These are phyloP conservation scores for Lobulomyces angularis DNA, from an alignment of 192 early-diverging fungal species.

Conservation along the genomic window DNA sequence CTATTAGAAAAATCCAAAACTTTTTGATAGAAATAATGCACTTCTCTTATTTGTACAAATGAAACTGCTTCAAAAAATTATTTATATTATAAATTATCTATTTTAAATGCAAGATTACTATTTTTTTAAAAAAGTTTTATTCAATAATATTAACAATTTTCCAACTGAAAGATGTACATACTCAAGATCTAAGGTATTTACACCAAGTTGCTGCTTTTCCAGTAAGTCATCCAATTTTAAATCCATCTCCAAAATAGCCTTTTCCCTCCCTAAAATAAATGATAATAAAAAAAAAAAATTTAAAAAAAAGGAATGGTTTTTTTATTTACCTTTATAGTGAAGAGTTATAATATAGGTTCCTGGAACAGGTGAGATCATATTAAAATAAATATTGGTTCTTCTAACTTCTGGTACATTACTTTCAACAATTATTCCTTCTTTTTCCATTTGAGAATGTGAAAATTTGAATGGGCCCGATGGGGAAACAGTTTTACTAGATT, in stretches of 20 bases:
- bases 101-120: no score
- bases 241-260: constrained; percentile 91
- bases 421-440: constrained; percentile 82
- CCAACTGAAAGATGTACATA: constrained; percentile 84
- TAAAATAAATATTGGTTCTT: constrained; percentile 76
- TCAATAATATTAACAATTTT: constrained; percentile 65
- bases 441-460: constrained; percentile 70
- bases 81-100: no score
- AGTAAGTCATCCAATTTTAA: constrained; percentile 58
- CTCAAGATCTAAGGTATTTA: constrained; percentile 76
- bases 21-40: no score
- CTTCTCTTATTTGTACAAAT: no score
- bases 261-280: constrained; percentile 60
- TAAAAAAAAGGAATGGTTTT: no score
- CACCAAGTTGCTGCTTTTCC: constrained; percentile 77
- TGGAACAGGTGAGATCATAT: constrained; percentile 71
- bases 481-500: no score
- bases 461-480: constrained; percentile 70
- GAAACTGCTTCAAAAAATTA: no score
- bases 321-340: constrained; percentile 64
- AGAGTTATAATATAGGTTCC: constrained; percentile 84
- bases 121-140: constrained; percentile 61
- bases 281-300: no score
- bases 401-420: constrained; percentile 81
- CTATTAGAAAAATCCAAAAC: no score